Evolutionary conservation across 148 eudicot species (phyloP), one percentile per base, ranked within the genome.

Genomic region (Amaranthus hypochondriacus): DNA sequence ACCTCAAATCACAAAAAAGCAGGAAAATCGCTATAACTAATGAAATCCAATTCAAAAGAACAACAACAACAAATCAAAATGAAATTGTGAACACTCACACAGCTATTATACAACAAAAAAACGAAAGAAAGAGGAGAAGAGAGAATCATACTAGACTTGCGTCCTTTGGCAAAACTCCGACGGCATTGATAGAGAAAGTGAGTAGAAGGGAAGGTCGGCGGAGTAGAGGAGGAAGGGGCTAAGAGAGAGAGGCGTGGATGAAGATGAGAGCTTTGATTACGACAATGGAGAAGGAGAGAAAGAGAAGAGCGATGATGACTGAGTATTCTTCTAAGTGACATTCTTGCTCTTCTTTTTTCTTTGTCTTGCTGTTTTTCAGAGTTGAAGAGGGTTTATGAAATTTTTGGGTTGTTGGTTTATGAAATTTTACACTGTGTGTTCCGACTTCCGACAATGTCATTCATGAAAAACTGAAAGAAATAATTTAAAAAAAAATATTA

Each of bases 91-190:
- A 28, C 39, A 14, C 8, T 4, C 51, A 75, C 9, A 10, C 4
- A 65, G 14, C 42, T 9, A 61, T 4, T 48, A n/a, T 60, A 6
- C 7, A 50, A 59, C 12, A 21, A 54, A 51, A 15, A 12, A 49
- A 59, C 28, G 9, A 14, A 10, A 28, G 73, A 70, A 76, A 55
- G 47, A 54, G 11, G 49, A 55, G 52, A 72, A 7, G 53, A 1
- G 39, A 28, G 39, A 28, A 28, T 28, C 14, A 49, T 84, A 84
- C 89, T 85, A 76, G 88, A 87, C 14, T 91, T 89, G 75, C 92
- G 87, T 13, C 84, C 87, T 84, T 89, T 91, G 73, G 97, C 97
- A 48, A 85, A 90, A 76, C 82, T 67, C 67, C 98, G 84, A 11
- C 86, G 83, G 62, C 58, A 72, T 51, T 85, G 80, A 60, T 54